Base-by-base conservation (phyloP, 495 filamentous ascomycete species). In the Penicillium argentinense region DNA sequence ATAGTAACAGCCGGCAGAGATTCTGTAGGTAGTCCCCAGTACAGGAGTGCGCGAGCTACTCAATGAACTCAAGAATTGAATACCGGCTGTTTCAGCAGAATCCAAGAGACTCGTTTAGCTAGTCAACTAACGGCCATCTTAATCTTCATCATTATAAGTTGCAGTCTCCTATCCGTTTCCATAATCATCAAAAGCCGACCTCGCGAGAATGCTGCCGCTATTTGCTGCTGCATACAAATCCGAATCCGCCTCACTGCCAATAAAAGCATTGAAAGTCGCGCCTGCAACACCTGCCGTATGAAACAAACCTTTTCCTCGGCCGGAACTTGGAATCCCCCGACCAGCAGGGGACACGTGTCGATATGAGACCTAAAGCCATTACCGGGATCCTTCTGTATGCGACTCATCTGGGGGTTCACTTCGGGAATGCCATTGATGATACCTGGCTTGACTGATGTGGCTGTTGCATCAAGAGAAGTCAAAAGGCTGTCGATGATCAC, bases 101-200 rank as follows among this genome's bases (percentile, higher is more conserved):
- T n/a, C 25, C 25, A 26, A 26, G 11, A 26, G 5, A 5, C 11
- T 5, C 5, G 25, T 26, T 26, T 26, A 26, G n/a, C n/a, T n/a
- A 12, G 7, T 50, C 23, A 46, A 1, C 28, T 19, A 7, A 42
- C 30, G 0, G 42, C 38, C 49, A 58, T 55, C 37, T 63, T 62
- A 28, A 66, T 49, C 53, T 60, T 66, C 55, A 65, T 59, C 47
- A 69, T 63, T 11, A 72, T 49, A 13, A 61, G 18, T 39, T 66
- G 63, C 49, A 72, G 36, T 39, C 63, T 53, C 26, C 55, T 53
- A 42, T 72, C 62, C n/a, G 68, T 69, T 42, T 69, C 67, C 52
- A 60, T 58, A 9, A 72, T 67, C 68, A 73, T 71, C 1, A 61
- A 40, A 36, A 66, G 25, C 25, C 55, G 54, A 3, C 68, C 65